A percentile compares a stretch with the other conserved stretches of the same genome.
phyloP scores from a whole-genome alignment of 371 early-diverging fungal genomes.

The Blakeslea trispora region DNA sequence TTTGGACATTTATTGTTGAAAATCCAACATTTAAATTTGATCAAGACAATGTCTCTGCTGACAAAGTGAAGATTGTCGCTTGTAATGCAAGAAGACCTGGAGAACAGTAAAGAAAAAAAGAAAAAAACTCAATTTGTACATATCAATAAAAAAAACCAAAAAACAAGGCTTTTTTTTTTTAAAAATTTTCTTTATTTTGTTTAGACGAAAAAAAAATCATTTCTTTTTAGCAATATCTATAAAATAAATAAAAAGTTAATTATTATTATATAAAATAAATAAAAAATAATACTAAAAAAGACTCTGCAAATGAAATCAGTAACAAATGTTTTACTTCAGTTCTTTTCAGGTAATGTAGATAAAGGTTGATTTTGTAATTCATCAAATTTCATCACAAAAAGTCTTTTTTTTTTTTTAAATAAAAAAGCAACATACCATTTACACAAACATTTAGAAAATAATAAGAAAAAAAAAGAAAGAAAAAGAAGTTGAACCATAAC shows the following conservation, averaged over 20 bases:
- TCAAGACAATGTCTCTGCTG: slow-evolving; percentile 73
- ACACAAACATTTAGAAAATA: too few species aligned
- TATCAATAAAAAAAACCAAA: neutral
- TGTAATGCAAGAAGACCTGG: slow-evolving; percentile 80
- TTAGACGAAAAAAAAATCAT: too few species aligned
- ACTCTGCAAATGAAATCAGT: slow-evolving; percentile 11
- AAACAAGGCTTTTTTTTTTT: neutral
- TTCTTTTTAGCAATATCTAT: too few species aligned
- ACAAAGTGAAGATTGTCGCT: slow-evolving; percentile 91
- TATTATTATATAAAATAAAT: too few species aligned
- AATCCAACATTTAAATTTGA: slow-evolving; percentile 88
- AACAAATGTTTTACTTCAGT: slow-evolving; percentile 20
- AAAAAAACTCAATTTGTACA: neutral
- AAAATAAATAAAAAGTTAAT: too few species aligned
- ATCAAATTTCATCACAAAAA: slow-evolving; percentile 16
- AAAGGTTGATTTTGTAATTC: slow-evolving; percentile 19
- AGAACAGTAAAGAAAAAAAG: slow-evolving; percentile 44
- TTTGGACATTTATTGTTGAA: slow-evolving; percentile 94
- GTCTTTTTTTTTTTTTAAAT: too few species aligned
- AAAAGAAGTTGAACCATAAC: too few species aligned
- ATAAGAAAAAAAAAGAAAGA: too few species aligned
- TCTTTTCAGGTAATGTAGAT: slow-evolving; percentile 27
- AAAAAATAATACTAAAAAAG: too few species aligned
- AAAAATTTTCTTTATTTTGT: neutral
- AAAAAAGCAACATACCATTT: too few species aligned